A percentile compares a stretch with the other conserved stretches of the same genome.
Conservation (phyloP, 78 protist species). For the Guillardia theta region DNA sequence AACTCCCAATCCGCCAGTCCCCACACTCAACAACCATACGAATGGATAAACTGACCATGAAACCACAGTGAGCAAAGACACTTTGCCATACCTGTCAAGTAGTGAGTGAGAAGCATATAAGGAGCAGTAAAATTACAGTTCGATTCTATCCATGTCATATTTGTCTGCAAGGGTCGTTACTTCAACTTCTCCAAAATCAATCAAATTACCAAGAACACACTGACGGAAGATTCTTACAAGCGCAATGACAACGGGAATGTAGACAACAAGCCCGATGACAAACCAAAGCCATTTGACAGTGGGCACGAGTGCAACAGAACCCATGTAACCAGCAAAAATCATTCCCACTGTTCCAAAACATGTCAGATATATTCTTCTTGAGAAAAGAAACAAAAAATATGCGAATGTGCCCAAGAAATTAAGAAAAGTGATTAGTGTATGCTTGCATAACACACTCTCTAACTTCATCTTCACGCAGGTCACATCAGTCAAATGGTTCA, state of each 20-base stretch:
- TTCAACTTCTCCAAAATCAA: neutral
- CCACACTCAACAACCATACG: neutral
- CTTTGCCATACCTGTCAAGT: conserved; percentile 6
- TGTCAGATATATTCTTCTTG: too few species aligned
- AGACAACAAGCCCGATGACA: conserved; percentile 1
- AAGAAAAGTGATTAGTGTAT: too few species aligned
- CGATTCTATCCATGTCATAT: neutral
- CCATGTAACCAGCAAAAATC: conserved; percentile 19
- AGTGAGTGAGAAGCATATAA: too few species aligned
- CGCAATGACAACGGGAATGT: neutral
- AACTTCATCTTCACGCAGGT: too few species aligned
- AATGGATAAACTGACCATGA: neutral
- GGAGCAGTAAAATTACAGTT: too few species aligned
- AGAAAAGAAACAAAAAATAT: too few species aligned
- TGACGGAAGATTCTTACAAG: neutral
- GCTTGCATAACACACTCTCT: too few species aligned
- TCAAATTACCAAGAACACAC: neutral
- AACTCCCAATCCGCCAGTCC: neutral
- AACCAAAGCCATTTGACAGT: conserved; percentile 39
- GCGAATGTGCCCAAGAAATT: too few species aligned
- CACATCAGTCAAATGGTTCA: too few species aligned
- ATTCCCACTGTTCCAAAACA: neutral
- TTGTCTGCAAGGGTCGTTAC: neutral
- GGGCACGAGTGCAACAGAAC: conserved; percentile 21
- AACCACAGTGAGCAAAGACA: neutral